Percentiles rank a stretch among this genome's conserved stretches.
Evolutionary conservation across 2,329 filamentous ascomycete genomes (phyloP).

Genomic region (Fusarium drepaniforme): DNA sequence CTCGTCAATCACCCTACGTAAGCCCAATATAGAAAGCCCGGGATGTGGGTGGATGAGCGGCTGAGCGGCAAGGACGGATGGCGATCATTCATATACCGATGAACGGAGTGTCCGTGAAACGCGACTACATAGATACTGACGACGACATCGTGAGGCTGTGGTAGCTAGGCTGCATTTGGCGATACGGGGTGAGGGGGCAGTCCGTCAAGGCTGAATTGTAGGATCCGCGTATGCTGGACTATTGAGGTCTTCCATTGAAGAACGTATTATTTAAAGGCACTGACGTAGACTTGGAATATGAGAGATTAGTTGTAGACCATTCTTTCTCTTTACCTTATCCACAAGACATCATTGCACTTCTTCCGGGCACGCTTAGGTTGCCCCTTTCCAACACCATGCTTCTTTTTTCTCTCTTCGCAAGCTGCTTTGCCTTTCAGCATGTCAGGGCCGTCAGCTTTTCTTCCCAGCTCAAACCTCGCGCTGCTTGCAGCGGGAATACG

Average conservation of each 20-base stretch:
- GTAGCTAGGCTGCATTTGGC: neutral
- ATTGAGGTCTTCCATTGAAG: neutral
- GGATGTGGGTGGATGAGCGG: neutral
- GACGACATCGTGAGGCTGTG: neutral
- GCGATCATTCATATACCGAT: neutral
- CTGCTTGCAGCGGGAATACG: constrained; percentile 39
- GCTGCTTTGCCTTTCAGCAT: constrained; percentile 1
- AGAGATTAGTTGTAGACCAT: neutral
- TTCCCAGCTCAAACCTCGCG: neutral
- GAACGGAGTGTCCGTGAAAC: neutral
- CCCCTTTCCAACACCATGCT: neutral
- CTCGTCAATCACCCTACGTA: neutral
- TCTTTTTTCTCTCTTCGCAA: neutral
- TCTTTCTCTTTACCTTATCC: neutral
- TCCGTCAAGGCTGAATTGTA: neutral
- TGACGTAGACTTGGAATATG: neutral
- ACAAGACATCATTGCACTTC: neutral
- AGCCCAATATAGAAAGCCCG: neutral
- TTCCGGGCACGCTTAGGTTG: neutral
- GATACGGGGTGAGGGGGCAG: neutral
- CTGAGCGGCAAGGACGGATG: neutral
- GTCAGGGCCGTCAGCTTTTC: neutral
- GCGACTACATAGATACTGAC: neutral
- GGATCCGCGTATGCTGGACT: neutral
- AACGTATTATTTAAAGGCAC: neutral